Conservation (phyloP, 2,329 filamentous ascomycete species). For the Exophiala aquamarina region DNA sequence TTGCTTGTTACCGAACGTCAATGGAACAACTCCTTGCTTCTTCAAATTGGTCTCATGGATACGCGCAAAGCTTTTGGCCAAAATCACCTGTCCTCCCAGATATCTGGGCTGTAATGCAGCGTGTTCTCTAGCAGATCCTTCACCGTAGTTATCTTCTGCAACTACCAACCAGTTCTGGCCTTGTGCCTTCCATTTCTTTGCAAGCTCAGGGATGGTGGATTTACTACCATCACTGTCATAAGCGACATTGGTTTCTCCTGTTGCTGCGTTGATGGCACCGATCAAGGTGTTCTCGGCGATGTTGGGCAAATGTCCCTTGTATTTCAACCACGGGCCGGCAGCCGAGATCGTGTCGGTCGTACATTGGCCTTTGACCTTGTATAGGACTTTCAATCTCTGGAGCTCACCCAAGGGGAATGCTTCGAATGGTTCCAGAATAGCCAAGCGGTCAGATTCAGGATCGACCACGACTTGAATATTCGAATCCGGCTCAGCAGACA, state of each 20-base stretch:
- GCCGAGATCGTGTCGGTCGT: slow-evolving; percentile 98
- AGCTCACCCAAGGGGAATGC: slow-evolving; percentile 79
- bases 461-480: slow-evolving; percentile 73
- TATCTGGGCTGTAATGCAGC: slow-evolving; percentile 89
- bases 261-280: slow-evolving; percentile 88
- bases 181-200: slow-evolving; percentile 74
- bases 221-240: slow-evolving; percentile 78
- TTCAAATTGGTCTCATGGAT: slow-evolving; percentile 96
- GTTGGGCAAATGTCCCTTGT: slow-evolving; percentile 98
- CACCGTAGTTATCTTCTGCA: slow-evolving; percentile 96
- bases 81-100: slow-evolving; percentile 78
- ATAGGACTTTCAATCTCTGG: slow-evolving; percentile 76
- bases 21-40: slow-evolving; percentile 94
- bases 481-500: slow-evolving; percentile 70
- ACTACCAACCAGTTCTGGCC: slow-evolving; percentile 86
- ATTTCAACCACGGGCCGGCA: slow-evolving; percentile 96
- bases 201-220: slow-evolving; percentile 83
- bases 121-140: slow-evolving; percentile 85
- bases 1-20: slow-evolving; percentile 83
- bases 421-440: slow-evolving; percentile 84
- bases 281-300: slow-evolving; percentile 97
- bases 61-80: slow-evolving; percentile 83
- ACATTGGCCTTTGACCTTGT: slow-evolving; percentile 97
- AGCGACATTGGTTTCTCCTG: slow-evolving; percentile 86
- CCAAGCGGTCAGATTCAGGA: slow-evolving; percentile 85